phyloP scores from a whole-genome alignment of 257 asterid genomes.

The Gentiana macrophylla region DNA sequence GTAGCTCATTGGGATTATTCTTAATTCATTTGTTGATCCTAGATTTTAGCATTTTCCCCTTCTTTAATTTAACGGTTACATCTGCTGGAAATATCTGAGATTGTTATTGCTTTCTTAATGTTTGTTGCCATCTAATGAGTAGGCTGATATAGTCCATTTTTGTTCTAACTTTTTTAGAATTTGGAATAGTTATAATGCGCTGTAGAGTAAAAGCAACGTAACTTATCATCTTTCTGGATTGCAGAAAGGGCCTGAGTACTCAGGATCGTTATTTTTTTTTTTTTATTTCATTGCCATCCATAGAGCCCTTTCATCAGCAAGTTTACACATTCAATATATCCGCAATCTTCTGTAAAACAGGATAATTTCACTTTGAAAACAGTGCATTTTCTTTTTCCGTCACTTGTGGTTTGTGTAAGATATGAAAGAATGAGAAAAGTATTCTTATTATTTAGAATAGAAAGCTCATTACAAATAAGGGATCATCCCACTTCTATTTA shows the following conservation, averaged over 20 bases:
- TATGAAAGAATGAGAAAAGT: too few species aligned
- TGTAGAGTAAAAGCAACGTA: background rate
- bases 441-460: too few species aligned
- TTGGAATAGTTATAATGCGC: background rate
- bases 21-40: slow-evolving; percentile 1
- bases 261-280: background rate
- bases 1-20: background rate
- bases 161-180: background rate
- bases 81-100: background rate
- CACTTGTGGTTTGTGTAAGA: too few species aligned
- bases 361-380: too few species aligned
- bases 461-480: too few species aligned
- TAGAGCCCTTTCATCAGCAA: too few species aligned
- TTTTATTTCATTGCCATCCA: background rate
- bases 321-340: too few species aligned
- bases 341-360: too few species aligned
- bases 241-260: background rate
- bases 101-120: background rate
- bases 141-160: background rate
- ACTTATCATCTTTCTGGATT: background rate
- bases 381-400: too few species aligned
- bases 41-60: background rate
- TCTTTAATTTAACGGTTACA: background rate
- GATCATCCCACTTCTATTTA: too few species aligned
- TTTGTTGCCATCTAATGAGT: background rate